Percentiles rank a stretch among this genome's conserved stretches.
Evolutionary conservation across 2,329 filamentous ascomycete species (phyloP).

Genomic region (Fusarium globosum): DNA sequence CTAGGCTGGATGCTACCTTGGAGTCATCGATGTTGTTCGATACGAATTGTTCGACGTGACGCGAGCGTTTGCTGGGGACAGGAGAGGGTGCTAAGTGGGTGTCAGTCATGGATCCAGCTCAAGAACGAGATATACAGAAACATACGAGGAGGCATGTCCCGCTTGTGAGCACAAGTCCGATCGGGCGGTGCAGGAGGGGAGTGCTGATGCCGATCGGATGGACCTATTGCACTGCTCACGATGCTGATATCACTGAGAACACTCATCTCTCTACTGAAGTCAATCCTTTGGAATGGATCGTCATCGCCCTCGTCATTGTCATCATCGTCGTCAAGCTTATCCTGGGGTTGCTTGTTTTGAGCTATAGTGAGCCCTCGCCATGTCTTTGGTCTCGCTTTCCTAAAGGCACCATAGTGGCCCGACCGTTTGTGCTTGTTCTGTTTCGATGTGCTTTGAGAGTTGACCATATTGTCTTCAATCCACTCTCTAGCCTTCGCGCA

Average conservation of each 20-base stretch:
- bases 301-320: neutral
- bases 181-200: neutral
- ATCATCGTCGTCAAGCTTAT: neutral
- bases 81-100: neutral
- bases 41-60: neutral
- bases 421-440: neutral
- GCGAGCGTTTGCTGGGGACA: neutral
- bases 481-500: neutral
- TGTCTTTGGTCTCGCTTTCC: neutral
- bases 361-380: neutral
- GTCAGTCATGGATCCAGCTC: neutral
- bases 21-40: neutral
- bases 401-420: too few relatives aligned
- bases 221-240: neutral
- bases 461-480: neutral
- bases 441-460: neutral
- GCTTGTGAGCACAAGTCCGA: neutral
- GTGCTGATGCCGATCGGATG: neutral
- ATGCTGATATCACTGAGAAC: neutral
- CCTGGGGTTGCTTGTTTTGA: neutral
- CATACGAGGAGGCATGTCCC: neutral
- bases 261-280: neutral
- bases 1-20: neutral
- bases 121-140: neutral
- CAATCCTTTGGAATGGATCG: neutral